These are phyloP conservation scores for Galerina marginata DNA, from an alignment of 768 basidiomycete genomes.

Conservation along the genomic window DNA sequence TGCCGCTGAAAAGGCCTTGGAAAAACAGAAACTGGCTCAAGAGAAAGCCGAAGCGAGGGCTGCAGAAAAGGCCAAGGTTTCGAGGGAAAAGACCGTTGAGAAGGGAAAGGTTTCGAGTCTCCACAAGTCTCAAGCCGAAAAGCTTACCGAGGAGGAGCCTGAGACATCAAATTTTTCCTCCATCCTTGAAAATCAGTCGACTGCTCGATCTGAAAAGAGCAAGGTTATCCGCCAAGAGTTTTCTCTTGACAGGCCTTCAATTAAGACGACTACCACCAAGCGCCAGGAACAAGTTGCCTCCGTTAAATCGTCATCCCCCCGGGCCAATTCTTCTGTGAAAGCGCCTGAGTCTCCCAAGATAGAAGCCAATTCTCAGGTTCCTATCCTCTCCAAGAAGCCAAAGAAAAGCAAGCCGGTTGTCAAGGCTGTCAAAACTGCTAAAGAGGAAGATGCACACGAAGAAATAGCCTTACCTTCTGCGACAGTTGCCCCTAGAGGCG, in stretches of 20 bases:
- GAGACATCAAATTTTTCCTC: background rate
- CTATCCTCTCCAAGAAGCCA: constrained; percentile 81
- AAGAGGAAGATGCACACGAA: constrained; percentile 64
- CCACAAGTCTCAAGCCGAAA: constrained; percentile 13
- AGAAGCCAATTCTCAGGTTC: constrained; percentile 61
- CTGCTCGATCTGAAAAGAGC: constrained; percentile 4
- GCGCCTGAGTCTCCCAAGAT: constrained; percentile 8
- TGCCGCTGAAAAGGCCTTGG: constrained; percentile 64
- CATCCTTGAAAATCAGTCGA: background rate
- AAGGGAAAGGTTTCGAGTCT: constrained; percentile 42
- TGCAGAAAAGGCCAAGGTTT: constrained; percentile 58
- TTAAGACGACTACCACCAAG: constrained; percentile 11
- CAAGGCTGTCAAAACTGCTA: constrained; percentile 60
- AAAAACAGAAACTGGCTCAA: constrained; percentile 59
- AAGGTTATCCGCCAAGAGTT: constrained; percentile 3
- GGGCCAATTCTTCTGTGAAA: constrained; percentile 21
- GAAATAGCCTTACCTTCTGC: constrained; percentile 48
- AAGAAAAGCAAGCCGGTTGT: constrained; percentile 78
- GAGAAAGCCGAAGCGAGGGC: constrained; percentile 62
- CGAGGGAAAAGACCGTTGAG: constrained; percentile 58
- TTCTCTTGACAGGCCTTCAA: constrained; percentile 2
- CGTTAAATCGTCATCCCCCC: constrained; percentile 7
- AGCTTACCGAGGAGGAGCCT: background rate
- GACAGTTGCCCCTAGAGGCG: constrained; percentile 48
- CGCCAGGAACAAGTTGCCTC: constrained; percentile 15